Conservation (phyloP, 2,329 filamentous ascomycete genomes). For the Pyricularia pennisetigena region DNA sequence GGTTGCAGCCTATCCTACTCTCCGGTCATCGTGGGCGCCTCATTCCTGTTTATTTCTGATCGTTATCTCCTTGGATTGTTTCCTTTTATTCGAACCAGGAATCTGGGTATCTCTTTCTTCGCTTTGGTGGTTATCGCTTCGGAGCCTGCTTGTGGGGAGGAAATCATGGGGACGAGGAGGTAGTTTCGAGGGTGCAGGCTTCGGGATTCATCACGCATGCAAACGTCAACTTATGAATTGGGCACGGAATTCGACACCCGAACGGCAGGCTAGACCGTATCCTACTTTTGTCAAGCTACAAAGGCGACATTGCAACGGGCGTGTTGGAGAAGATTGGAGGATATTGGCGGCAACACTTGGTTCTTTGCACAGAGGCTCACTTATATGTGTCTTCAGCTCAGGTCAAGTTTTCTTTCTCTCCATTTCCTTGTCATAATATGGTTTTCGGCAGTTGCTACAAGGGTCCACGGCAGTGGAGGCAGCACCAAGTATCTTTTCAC, state of each 20-base stretch:
- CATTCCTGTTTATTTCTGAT: neutral
- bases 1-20: neutral
- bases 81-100: conserved; percentile 5
- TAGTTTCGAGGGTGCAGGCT: conserved; percentile 2
- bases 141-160: conserved; percentile 25
- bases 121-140: conserved; percentile 20
- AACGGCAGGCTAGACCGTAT: neutral
- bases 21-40: neutral
- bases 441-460: neutral
- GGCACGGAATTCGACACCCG: too few relatives aligned
- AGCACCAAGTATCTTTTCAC: neutral
- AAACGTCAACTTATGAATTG: neutral
- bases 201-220: neutral
- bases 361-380: neutral
- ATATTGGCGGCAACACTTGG: neutral
- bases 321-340: neutral
- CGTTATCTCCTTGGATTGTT: neutral
- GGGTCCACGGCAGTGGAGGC: neutral
- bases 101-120: conserved; percentile 14
- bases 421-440: neutral
- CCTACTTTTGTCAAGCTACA: neutral
- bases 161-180: conserved; percentile 21
- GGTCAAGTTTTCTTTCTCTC: neutral
- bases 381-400: neutral
- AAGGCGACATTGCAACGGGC: neutral